Conservation (phyloP, 2,329 filamentous ascomycete genomes). For the Pyrenophora tritici-repentis region DNA sequence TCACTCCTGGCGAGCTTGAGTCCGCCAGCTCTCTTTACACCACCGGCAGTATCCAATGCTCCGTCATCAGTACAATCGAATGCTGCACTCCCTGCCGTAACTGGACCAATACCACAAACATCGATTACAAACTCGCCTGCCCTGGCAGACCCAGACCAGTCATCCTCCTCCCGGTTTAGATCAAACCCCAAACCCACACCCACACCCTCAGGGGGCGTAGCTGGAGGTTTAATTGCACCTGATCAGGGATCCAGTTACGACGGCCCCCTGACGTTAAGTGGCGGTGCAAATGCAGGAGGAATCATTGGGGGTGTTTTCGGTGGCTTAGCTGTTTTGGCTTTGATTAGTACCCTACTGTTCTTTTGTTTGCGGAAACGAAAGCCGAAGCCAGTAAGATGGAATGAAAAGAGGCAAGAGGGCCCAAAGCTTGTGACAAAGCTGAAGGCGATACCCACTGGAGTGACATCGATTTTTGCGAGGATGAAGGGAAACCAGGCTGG, state of each 20-base stretch:
- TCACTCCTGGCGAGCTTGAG: constrained; percentile 14
- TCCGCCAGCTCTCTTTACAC: constrained; percentile 11
- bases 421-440: constrained; percentile 25
- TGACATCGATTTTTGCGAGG: constrained; percentile 32
- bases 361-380: constrained; percentile 42
- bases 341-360: constrained; percentile 41
- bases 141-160: constrained; percentile 18
- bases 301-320: constrained; percentile 45
- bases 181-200: no score
- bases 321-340: constrained; percentile 38
- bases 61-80: constrained; percentile 18
- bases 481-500: constrained; percentile 36
- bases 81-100: constrained; percentile 18
- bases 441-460: constrained; percentile 26
- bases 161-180: constrained; percentile 19
- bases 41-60: constrained; percentile 18
- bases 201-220: constrained; percentile 25
- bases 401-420: constrained; percentile 21
- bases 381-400: constrained; percentile 23
- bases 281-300: constrained; percentile 34
- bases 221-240: constrained; percentile 38
- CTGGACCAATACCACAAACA: constrained; percentile 14
- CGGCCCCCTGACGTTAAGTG: constrained; percentile 26
- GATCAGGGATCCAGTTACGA: constrained; percentile 23
- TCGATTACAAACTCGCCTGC: constrained; percentile 17